Conservation (phyloP, 192 early-diverging fungal species). For the Chytriomyces sp. region DNA sequence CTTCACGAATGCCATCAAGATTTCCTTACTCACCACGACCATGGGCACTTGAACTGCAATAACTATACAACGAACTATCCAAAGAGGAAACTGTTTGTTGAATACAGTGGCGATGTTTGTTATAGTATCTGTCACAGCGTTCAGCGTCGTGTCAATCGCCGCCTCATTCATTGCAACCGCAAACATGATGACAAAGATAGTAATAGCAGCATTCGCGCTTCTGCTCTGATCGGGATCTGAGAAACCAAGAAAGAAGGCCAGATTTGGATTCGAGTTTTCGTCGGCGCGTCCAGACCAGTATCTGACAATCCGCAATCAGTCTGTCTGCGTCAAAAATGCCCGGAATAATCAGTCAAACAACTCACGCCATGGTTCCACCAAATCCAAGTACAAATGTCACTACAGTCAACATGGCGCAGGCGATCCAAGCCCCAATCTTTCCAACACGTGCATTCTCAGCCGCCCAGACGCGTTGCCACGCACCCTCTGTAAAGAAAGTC, state of each 20-base stretch:
- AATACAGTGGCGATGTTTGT: conserved; percentile 32
- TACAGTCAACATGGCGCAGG: conserved; percentile 26
- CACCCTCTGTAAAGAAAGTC: conserved; percentile 49
- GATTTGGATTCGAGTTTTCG: conserved; percentile 22
- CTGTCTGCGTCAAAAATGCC: too few species aligned
- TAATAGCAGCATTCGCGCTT: conserved; percentile 28
- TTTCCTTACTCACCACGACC: too few species aligned
- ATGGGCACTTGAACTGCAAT: not conserved
- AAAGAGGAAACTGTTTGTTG: not conserved
- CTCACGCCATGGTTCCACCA: conserved; percentile 26
- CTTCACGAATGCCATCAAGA: too few species aligned
- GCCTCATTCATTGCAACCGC: conserved; percentile 50
- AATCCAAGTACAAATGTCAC: conserved; percentile 37
- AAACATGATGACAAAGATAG: conserved; percentile 41
- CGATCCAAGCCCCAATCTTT: conserved; percentile 34
- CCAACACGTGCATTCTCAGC: conserved; percentile 32
- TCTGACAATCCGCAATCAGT: too few species aligned
- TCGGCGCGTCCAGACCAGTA: conserved; percentile 29
- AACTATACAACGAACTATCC: not conserved
- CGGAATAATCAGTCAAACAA: conserved; percentile 43
- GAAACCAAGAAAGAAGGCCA: conserved; percentile 40
- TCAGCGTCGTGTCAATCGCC: conserved; percentile 51
- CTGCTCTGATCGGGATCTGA: not conserved
- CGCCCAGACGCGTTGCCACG: conserved; percentile 54
- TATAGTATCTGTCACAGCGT: conserved; percentile 43